Evolutionary conservation across 2,329 filamentous ascomycete genomes (phyloP).

Genomic region (Cladorrhinum sp.): DNA sequence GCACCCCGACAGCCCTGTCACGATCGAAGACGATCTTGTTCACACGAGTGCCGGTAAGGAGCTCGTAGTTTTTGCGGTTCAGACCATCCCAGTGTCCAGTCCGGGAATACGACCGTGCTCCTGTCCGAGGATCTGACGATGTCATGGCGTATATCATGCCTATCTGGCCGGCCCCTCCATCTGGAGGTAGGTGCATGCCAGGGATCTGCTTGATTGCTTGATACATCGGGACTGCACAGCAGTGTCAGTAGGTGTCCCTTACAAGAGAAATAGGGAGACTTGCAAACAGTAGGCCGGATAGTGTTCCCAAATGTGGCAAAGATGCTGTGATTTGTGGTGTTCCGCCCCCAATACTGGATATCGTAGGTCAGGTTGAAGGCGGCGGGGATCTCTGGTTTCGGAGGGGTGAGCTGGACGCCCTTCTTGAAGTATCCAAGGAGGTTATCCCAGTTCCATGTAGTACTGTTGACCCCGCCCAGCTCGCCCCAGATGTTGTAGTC

Average conservation of each 20-base stretch:
- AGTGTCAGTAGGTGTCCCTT: neutral
- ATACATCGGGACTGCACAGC: neutral
- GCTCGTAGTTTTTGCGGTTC: slow-evolving; percentile 11
- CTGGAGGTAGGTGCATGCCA: slow-evolving; percentile 1
- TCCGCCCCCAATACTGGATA: slow-evolving; percentile 11
- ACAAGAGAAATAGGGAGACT: neutral
- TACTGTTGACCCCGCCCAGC: neutral
- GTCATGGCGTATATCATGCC: slow-evolving; percentile 1
- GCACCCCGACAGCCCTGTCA: slow-evolving; percentile 3
- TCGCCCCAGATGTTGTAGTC: slow-evolving; percentile 15
- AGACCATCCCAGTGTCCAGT: slow-evolving; percentile 8
- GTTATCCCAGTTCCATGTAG: slow-evolving; percentile 8
- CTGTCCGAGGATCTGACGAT: slow-evolving; percentile 1
- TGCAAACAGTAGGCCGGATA: neutral
- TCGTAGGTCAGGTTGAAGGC: slow-evolving; percentile 12
- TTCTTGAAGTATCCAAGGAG: slow-evolving; percentile 17
- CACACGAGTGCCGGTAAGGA: slow-evolving; percentile 2
- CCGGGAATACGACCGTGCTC: slow-evolving; percentile 2
- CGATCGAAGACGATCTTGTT: slow-evolving; percentile 10
- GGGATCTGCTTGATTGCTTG: slow-evolving; percentile 4
- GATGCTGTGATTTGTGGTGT: slow-evolving; percentile 6
- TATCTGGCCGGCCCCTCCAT: neutral
- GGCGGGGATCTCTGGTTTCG: slow-evolving; percentile 5
- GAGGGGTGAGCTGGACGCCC: slow-evolving; percentile 5
- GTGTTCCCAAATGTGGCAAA: slow-evolving; percentile 5